Base-by-base conservation (phyloP, 805 yeast genomes). In the Candida adriatica region DNA sequence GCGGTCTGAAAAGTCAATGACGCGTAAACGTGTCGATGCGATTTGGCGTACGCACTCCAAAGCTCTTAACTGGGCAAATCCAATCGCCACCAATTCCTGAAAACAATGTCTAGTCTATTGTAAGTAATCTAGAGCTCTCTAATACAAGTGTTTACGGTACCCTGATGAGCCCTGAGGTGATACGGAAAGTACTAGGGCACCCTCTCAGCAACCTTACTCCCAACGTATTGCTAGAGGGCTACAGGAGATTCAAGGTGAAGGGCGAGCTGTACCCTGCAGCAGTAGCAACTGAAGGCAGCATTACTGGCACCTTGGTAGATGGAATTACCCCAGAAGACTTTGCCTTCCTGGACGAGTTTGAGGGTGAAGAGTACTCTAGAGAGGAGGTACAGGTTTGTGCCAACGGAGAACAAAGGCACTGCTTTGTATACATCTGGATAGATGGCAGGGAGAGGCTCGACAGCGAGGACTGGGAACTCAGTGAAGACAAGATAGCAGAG, bases 81-180 rank as follows among this genome's bases (percentile, higher is more conserved):
- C n/a, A n/a, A n/a, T n/a, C n/a, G n/a, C n/a, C n/a, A n/a, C n/a
- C n/a, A n/a, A n/a, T n/a, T n/a, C n/a, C n/a, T n/a, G n/a, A n/a
- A n/a, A n/a, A n/a, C n/a, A n/a, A n/a, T n/a, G n/a, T n/a, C n/a
- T n/a, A n/a, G n/a, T n/a, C n/a, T n/a, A n/a, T n/a, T n/a, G n/a
- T n/a, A n/a, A n/a, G n/a, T n/a, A n/a, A n/a, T n/a, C n/a, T n/a
- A n/a, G n/a, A n/a, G n/a, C n/a, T n/a, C n/a, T n/a, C n/a, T n/a
- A n/a, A n/a, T n/a, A n/a, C 11, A 27, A 39, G 43, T 24, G 40
- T 27, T 14, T 39, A 39, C 18, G 43, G 43, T 13, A 38, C 41
- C 2, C 27, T 38, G 6, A 34, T 34, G 38, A 24, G 30, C 13
- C 35, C 37, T 3, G 19, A 14, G 5, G 31, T 38, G 8, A 31